Percentiles rank a stretch among this genome's conserved stretches.
Conservation (phyloP, 306 rosid species). For the Ochetophila trinervis region DNA sequence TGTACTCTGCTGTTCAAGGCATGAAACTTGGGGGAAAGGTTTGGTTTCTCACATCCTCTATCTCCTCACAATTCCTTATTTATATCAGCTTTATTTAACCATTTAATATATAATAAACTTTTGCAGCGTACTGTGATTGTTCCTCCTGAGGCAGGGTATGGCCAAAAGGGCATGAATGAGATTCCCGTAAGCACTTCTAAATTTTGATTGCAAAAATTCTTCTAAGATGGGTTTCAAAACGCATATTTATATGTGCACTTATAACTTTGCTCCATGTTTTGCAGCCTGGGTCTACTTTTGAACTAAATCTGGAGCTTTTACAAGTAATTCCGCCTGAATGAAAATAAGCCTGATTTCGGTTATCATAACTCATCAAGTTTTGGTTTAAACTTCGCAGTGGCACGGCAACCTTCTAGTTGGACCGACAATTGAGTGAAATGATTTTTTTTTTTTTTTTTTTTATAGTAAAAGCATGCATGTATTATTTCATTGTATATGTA, state of each 20-base stretch:
- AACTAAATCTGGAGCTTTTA: conserved; percentile 81
- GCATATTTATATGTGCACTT: neutral
- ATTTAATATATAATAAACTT: no score
- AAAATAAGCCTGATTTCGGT: conserved; percentile 26
- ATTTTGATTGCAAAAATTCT: no score
- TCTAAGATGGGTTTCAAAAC: neutral
- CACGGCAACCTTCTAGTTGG: no score
- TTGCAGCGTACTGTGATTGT: conserved; percentile 86
- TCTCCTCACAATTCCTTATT: neutral
- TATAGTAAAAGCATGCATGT: no score
- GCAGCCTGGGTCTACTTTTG: conserved; percentile 96
- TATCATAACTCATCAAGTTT: neutral
- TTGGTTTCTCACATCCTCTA: neutral
- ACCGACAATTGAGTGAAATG: no score
- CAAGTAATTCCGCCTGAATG: conserved; percentile 45
- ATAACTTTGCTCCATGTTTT: conserved; percentile 14
- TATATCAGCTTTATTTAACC: conserved; percentile 2
- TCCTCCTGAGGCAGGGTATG: conserved; percentile 84
- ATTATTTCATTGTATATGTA: no score
- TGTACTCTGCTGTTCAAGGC: conserved; percentile 75
- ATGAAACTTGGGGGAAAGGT: conserved; percentile 96
- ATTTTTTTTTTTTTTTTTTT: no score
- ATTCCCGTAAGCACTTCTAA: conserved; percentile 59
- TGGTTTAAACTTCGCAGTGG: neutral
- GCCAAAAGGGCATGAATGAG: conserved; percentile 78